Evolutionary conservation across 257 asterid genomes (phyloP).

Genomic region (Forsythia suspensa): DNA sequence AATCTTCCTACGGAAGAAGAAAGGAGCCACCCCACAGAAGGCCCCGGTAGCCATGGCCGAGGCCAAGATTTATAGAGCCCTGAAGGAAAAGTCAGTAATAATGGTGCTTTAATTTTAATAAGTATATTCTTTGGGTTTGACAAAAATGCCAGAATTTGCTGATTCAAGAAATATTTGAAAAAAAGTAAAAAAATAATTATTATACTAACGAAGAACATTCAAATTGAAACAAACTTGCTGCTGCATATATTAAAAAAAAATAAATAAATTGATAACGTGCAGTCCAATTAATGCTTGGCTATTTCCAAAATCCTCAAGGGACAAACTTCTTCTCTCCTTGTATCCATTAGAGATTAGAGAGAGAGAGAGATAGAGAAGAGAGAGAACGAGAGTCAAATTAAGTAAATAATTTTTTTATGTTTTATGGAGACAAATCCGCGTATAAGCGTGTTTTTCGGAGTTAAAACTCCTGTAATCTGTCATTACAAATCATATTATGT

Average conservation of each 20-base stretch:
- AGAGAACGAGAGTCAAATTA: slow-evolving; percentile 50
- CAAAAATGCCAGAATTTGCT: neutral
- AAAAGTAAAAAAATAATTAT: slow-evolving; percentile 17
- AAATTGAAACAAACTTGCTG: slow-evolving; percentile 4
- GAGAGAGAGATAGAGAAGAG: slow-evolving; percentile 12
- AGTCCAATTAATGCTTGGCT: slow-evolving; percentile 21
- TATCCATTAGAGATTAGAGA: slow-evolving; percentile 18
- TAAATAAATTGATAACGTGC: slow-evolving; percentile 27
- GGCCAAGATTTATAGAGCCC: slow-evolving; percentile 27
- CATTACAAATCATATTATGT: neutral
- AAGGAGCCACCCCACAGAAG: slow-evolving; percentile 53
- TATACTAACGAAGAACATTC: slow-evolving; percentile 36
- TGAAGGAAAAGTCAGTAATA: slow-evolving; percentile 16
- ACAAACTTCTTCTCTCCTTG: slow-evolving; percentile 57
- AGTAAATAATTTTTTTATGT: slow-evolving; percentile 8
- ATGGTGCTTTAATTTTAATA: neutral
- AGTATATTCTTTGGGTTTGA: slow-evolving; percentile 17
- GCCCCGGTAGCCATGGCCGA: slow-evolving; percentile 47
- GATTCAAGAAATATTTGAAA: neutral
- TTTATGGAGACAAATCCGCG: slow-evolving; percentile 36
- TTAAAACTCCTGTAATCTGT: neutral
- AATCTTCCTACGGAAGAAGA: slow-evolving; percentile 43
- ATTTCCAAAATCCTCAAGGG: slow-evolving; percentile 35
- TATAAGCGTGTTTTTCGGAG: slow-evolving; percentile 34
- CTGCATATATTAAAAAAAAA: neutral